phyloP scores from a whole-genome alignment of 2,329 filamentous ascomycete genomes.

The Neoarthrinium moseri region DNA sequence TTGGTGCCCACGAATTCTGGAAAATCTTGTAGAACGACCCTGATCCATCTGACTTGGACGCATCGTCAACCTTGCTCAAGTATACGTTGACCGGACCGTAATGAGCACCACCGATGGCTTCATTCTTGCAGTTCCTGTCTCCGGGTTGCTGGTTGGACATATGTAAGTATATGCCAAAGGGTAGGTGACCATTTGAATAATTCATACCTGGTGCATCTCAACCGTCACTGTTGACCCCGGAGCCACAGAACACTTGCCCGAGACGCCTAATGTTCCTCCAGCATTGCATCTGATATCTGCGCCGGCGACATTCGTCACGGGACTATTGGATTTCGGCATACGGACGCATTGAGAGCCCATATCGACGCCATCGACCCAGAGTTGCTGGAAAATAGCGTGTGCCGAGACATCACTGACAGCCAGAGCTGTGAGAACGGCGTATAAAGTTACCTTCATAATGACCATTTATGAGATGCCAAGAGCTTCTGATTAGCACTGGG shows the following conservation, averaged over 20 bases:
- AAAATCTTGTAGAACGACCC: constrained; percentile 44
- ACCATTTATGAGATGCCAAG: background rate
- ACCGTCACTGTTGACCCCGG: constrained; percentile 50
- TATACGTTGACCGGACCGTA: constrained; percentile 42
- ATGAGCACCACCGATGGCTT: constrained; percentile 44
- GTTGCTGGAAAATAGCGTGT: constrained; percentile 52
- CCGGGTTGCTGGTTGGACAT: constrained; percentile 15
- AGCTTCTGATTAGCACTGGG: background rate
- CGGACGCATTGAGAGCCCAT: constrained; percentile 43
- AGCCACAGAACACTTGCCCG: constrained; percentile 43
- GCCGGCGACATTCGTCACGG: constrained; percentile 42
- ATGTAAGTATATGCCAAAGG: background rate
- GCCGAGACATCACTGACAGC: constrained; percentile 35
- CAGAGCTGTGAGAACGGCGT: constrained; percentile 29
- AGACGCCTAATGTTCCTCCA: constrained; percentile 29
- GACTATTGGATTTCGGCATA: constrained; percentile 48
- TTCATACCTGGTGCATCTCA: constrained; percentile 52
- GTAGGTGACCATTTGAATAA: background rate
- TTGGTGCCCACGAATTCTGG: constrained; percentile 39
- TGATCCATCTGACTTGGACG: constrained; percentile 30
- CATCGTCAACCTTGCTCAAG: constrained; percentile 36
- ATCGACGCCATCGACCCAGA: constrained; percentile 47
- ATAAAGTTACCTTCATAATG: constrained; percentile 35
- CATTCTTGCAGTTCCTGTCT: constrained; percentile 33
- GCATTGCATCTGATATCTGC: constrained; percentile 42